Evolutionary conservation across 768 basidiomycete genomes (phyloP), one percentile per base, ranked within the genome.

Genomic region (Pholiota conissans): DNA sequence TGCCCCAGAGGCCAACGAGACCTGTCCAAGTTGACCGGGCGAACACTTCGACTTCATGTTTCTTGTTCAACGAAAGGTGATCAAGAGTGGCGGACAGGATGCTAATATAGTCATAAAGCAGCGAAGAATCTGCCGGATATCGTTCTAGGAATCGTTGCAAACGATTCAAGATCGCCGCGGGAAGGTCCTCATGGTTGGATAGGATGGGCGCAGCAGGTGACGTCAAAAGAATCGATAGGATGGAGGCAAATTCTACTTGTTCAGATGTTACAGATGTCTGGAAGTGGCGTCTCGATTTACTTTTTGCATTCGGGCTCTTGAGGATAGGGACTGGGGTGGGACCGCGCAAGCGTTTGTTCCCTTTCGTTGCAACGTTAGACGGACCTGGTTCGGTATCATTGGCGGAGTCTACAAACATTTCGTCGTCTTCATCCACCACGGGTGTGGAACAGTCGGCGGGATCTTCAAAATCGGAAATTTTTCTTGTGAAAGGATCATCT

Each of bases 21-120:
- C 71, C 70, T 46, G 84, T 73, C 86, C 94, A 92, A 1, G 86
- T 74, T 27, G 72, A 71, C 4, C 75, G 71, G 0, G 91, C 89
- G 61, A 92, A 88, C 16, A 70, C 69, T 7, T 80, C 77, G 34
- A 92, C 82, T 2, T 81, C 79, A 7, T 76, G 66, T 39, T 80
- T 83, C 57, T 75, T 80, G 68, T 98, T 98, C 55, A 96, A 73
- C 2, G 92, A 83, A n/a, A 95, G 71, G 54, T 91, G 87, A 2
- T 79, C 81, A 7, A 98, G 81, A 1, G 87, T 79, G 2, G 85
- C 77, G 54, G 88, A 86, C 39, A 96, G 70, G 3, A 86, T 81
- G 5, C 76, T 71, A 20, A 98, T 76, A 47, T 89, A 90, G 62
- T 93, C 84, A 14, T 86, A 82, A 63, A 95, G 86, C 13, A 94